Conservation (phyloP, 140 eudicot genomes). For the Cichorium intybus region DNA sequence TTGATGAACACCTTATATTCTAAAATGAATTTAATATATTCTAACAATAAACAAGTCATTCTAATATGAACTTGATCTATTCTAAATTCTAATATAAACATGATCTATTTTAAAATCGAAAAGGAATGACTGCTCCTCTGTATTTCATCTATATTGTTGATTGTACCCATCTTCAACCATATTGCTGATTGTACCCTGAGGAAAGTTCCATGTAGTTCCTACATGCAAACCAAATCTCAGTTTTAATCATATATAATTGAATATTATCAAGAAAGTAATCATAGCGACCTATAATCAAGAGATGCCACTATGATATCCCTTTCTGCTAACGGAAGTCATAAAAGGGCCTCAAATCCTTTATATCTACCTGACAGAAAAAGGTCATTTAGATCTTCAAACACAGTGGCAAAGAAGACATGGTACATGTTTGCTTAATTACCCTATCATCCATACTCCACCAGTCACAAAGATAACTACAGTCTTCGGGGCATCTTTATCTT, state of each 20-base stretch:
- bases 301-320: constrained; percentile 85
- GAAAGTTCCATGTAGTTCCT: constrained; percentile 93
- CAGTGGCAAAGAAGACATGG: neutral
- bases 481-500: constrained; percentile 46
- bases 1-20: too few species aligned
- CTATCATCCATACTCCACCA: constrained; percentile 98
- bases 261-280: too few species aligned
- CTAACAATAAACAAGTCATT: too few species aligned
- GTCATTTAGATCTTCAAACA: neutral
- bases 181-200: constrained; percentile 91
- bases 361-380: constrained; percentile 43
- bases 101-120: too few species aligned
- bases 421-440: constrained; percentile 52
- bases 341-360: constrained; percentile 91
- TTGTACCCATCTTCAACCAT: too few species aligned
- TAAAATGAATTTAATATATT: too few species aligned
- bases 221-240: constrained; percentile 23
- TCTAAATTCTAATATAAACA: too few species aligned
- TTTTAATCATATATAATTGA: neutral
- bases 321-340: constrained; percentile 84
- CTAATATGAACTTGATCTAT: too few species aligned
- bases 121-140: too few species aligned
- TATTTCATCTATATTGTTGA: constrained; percentile 67
- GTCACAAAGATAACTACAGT: constrained; percentile 86
- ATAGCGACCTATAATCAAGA: constrained; percentile 79